phyloP scores from a whole-genome alignment of 2,329 filamentous ascomycete genomes.

The Tolypocladium inflatum region DNA sequence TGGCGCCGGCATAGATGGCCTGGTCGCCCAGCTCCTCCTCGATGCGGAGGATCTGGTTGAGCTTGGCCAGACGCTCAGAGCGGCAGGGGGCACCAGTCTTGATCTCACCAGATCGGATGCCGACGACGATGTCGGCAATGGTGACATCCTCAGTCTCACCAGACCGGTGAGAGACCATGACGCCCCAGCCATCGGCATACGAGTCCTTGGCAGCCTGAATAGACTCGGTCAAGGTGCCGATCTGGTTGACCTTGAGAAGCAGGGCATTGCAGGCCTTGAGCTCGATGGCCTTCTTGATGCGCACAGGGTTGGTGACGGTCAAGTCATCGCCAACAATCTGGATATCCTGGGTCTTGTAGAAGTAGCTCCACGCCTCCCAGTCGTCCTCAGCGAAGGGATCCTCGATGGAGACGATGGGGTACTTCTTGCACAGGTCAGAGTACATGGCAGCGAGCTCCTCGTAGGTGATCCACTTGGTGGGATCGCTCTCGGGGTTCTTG shows the following conservation, averaged over 20 bases:
- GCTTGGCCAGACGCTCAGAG: constrained; percentile 97
- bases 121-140: constrained; percentile 95
- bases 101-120: constrained; percentile 95
- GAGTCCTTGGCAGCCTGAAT: constrained; percentile 99
- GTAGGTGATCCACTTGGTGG: constrained; percentile 96
- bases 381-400: constrained; percentile 99
- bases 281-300: constrained; percentile 99
- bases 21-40: constrained; percentile 96
- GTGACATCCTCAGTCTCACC: constrained; percentile 99
- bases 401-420: constrained; percentile 98
- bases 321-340: constrained; percentile 98
- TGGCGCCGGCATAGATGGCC: constrained; percentile 82
- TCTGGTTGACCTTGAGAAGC: constrained; percentile 99
- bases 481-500: constrained; percentile 98
- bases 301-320: constrained; percentile 96
- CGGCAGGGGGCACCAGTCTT: constrained; percentile 95
- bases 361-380: constrained; percentile 99
- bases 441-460: constrained; percentile 93
- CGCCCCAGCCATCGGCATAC: constrained; percentile 89
- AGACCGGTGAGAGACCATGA: constrained; percentile 99
- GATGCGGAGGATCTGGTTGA: constrained; percentile 99
- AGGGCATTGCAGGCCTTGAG: constrained; percentile 98
- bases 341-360: constrained; percentile 98
- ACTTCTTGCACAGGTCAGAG: constrained; percentile 80
- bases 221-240: constrained; percentile 95